Conservation (phyloP, 2,329 filamentous ascomycete genomes). For the Xenosphaeropsis pyriputrescens region DNA sequence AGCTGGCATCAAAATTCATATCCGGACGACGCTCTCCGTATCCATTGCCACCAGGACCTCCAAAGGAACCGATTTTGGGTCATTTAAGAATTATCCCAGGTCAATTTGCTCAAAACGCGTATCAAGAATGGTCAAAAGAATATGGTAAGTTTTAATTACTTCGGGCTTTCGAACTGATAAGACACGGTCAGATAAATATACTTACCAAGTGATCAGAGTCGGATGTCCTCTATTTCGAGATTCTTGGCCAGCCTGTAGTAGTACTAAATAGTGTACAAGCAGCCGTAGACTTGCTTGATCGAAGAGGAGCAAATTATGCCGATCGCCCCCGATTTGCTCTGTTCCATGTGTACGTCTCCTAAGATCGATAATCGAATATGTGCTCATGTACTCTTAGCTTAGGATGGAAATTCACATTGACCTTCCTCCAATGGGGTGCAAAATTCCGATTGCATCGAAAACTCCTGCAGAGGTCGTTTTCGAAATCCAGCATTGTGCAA, state of each 20-base stretch:
- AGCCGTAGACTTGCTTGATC: constrained; percentile 27
- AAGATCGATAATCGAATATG: background rate
- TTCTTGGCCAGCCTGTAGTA: constrained; percentile 19
- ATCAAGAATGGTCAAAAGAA: constrained; percentile 11
- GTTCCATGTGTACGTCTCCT: constrained; percentile 1
- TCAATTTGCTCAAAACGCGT: constrained; percentile 8
- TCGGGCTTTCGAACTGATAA: background rate
- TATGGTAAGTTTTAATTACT: constrained; percentile 5
- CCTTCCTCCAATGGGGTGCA: constrained; percentile 27
- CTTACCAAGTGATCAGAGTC: background rate
- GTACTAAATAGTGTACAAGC: constrained; percentile 27
- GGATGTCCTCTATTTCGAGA: constrained; percentile 7
- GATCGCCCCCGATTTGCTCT: constrained; percentile 27
- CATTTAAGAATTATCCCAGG: constrained; percentile 11
- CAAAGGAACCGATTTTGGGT: constrained; percentile 10
- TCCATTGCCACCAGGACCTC: constrained; percentile 12
- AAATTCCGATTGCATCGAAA: constrained; percentile 27
- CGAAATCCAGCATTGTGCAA: constrained; percentile 20
- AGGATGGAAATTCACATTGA: constrained; percentile 29
- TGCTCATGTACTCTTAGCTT: constrained; percentile 3
- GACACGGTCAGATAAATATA: constrained; percentile 3
- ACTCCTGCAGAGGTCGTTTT: constrained; percentile 27
- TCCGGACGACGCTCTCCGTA: constrained; percentile 1
- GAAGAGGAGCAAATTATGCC: constrained; percentile 26
- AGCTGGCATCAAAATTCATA: background rate